Evolutionary conservation across 495 filamentous ascomycete genomes (phyloP).

Genomic region (Aspergillus conjunctus): DNA sequence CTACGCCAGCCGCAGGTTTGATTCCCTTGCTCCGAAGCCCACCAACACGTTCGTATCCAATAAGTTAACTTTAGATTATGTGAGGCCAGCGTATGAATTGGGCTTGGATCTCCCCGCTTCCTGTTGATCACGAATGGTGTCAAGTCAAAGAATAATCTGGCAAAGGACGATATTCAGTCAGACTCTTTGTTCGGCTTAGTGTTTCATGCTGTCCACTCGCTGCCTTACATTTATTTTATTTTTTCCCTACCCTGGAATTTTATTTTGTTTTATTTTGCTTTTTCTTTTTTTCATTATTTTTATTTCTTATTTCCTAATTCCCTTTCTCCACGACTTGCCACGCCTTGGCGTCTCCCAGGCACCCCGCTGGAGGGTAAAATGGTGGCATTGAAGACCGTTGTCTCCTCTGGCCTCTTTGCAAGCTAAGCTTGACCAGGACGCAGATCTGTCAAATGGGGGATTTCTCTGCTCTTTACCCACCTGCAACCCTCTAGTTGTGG

Average conservation of each 20-base stretch:
- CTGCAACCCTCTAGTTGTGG: slow-evolving; percentile 28
- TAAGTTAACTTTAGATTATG: slow-evolving; percentile 28
- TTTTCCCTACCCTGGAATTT: background rate
- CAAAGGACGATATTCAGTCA: slow-evolving; percentile 18
- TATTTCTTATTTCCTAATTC: slow-evolving; percentile 1
- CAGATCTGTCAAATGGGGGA: slow-evolving; percentile 33
- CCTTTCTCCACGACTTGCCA: slow-evolving; percentile 26
- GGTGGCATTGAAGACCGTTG: slow-evolving; percentile 23
- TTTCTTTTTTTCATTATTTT: slow-evolving; percentile 5
- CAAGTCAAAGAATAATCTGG: slow-evolving; percentile 23
- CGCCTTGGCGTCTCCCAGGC: slow-evolving; percentile 31
- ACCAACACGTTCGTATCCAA: slow-evolving; percentile 30
- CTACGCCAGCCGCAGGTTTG: slow-evolving; percentile 27
- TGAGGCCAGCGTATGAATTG: slow-evolving; percentile 27
- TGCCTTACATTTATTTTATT: slow-evolving; percentile 20
- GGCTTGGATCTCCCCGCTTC: slow-evolving; percentile 32
- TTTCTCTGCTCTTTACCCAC: slow-evolving; percentile 26
- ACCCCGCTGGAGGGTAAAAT: slow-evolving; percentile 24
- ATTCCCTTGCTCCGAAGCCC: slow-evolving; percentile 29
- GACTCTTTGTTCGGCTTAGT: slow-evolving; percentile 22
- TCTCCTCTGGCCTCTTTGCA: slow-evolving; percentile 20
- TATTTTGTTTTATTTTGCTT: slow-evolving; percentile 12
- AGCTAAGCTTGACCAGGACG: slow-evolving; percentile 34
- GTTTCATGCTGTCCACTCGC: slow-evolving; percentile 22
- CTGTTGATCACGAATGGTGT: slow-evolving; percentile 27